phyloP scores from a whole-genome alignment of 306 rosid genomes.

The Comarum palustre region DNA sequence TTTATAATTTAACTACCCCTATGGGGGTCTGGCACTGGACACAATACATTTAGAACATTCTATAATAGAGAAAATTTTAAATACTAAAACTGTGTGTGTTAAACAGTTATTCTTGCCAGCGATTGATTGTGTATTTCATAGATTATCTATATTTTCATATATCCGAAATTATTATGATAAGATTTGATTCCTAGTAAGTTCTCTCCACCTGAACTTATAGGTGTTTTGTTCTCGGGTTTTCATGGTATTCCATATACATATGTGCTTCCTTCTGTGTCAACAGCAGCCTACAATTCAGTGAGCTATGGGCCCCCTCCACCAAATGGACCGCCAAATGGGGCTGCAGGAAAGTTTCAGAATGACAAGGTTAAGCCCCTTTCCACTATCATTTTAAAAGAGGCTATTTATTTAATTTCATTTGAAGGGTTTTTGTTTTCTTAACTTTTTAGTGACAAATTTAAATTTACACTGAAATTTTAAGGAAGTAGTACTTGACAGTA shows the following conservation, averaged over 20 bases:
- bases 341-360: constrained; percentile 70
- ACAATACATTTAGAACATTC: not conserved
- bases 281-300: constrained; percentile 59
- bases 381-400: constrained; percentile 26
- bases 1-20: not conserved
- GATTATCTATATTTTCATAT: constrained; percentile 1
- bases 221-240: constrained; percentile 66
- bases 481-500: not conserved
- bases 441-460: not conserved
- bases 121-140: not conserved
- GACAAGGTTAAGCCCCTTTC: constrained; percentile 61
- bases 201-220: constrained; percentile 40
- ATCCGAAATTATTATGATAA: constrained; percentile 14
- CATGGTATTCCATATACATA: constrained; percentile 57
- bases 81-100: not conserved
- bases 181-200: constrained; percentile 38
- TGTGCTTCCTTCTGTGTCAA: constrained; percentile 75
- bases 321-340: constrained; percentile 47
- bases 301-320: constrained; percentile 45
- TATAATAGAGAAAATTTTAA: not conserved
- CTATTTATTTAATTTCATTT: not conserved
- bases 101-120: not conserved
- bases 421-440: not conserved
- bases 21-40: not conserved
- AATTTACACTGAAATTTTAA: not conserved